phyloP scores from a whole-genome alignment of 805 yeast species.

The Myxozyma sirexii region DNA sequence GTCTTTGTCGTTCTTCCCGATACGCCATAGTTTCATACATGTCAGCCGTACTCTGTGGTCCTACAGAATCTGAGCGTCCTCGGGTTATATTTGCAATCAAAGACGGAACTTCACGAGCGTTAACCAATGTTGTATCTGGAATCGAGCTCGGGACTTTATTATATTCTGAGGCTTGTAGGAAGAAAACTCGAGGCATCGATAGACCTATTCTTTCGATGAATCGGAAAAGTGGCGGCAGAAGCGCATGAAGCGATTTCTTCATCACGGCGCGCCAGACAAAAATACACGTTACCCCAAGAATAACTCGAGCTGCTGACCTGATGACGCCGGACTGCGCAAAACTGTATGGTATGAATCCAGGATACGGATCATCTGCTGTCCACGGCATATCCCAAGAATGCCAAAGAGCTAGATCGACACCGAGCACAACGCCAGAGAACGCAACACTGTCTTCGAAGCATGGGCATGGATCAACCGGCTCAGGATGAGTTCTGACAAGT shows the following conservation, averaged over 20 bases:
- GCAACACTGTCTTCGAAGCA: conserved; percentile 96
- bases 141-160: conserved; percentile 42
- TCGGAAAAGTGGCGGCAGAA: conserved; percentile 64
- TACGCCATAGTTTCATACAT: conserved; percentile 45
- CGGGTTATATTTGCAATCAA: conserved; percentile 38
- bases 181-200: conserved; percentile 47
- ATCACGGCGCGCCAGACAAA: conserved; percentile 73
- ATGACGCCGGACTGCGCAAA: conserved; percentile 49
- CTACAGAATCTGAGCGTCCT: conserved; percentile 45
- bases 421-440: conserved; percentile 82
- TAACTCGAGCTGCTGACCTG: conserved; percentile 51
- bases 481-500: conserved; percentile 69
- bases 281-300: conserved; percentile 64
- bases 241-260: conserved; percentile 62
- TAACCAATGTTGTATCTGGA: conserved; percentile 42
- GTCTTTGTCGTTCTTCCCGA: conserved; percentile 37
- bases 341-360: conserved; percentile 49
- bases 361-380: conserved; percentile 35
- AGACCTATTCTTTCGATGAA: conserved; percentile 43
- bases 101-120: conserved; percentile 41
- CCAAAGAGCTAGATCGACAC: conserved; percentile 70
- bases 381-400: conserved; percentile 39
- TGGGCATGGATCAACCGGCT: conserved; percentile 92
- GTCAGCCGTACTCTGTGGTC: conserved; percentile 49
- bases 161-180: conserved; percentile 45